phyloP scores from a whole-genome alignment of 2,329 filamentous ascomycete genomes.

The Trichoderma hamatum region DNA sequence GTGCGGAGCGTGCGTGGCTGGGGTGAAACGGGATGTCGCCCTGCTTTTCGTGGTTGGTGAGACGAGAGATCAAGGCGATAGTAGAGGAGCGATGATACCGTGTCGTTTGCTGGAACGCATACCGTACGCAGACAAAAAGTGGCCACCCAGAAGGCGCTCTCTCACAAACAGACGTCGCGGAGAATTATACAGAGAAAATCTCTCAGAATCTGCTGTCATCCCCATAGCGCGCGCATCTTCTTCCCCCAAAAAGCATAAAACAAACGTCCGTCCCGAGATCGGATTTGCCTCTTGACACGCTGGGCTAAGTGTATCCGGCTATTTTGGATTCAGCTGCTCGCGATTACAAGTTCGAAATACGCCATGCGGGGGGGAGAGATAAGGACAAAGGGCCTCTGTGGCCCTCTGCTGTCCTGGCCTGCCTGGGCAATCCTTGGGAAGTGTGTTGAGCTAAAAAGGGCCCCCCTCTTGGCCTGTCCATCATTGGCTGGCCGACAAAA shows the following conservation, averaged over 20 bases:
- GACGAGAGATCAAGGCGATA: not conserved
- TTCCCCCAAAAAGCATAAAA: not conserved
- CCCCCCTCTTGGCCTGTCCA: not conserved
- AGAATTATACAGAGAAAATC: conserved; percentile 4
- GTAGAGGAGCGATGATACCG: not conserved
- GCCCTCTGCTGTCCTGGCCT: not conserved
- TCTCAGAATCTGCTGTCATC: not conserved
- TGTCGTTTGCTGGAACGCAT: not conserved
- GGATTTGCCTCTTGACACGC: not conserved
- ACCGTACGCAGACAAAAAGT: not conserved
- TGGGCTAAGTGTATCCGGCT: not conserved
- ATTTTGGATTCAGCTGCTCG: conserved; percentile 16
- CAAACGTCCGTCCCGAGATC: conserved; percentile 10
- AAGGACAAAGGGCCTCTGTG: not conserved
- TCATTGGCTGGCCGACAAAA: conserved; percentile 16
- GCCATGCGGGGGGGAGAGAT: conserved; percentile 26
- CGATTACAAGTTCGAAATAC: conserved; percentile 21
- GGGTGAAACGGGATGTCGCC: not conserved
- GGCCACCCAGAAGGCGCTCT: not conserved
- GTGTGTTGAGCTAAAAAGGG: not conserved
- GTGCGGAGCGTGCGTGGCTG: not conserved
- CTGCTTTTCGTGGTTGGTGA: not conserved
- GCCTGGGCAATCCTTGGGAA: not conserved
- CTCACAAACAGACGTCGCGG: not conserved
- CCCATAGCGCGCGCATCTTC: not conserved